These are phyloP conservation scores for Hypoxylon sp. DNA, from an alignment of 2,329 filamentous ascomycete genomes.

Conservation along the genomic window DNA sequence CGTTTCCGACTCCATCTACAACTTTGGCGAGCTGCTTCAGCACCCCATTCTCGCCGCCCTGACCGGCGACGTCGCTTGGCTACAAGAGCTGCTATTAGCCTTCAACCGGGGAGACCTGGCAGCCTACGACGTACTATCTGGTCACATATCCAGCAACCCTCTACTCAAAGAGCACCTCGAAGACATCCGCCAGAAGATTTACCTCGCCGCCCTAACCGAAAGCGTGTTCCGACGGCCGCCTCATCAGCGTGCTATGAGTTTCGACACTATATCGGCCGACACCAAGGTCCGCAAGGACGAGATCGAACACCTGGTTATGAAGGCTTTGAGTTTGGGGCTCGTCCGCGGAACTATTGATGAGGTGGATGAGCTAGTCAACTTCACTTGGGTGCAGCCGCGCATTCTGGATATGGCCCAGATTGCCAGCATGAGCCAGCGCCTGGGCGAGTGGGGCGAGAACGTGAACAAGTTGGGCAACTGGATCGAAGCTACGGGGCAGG, in stretches of 20 bases:
- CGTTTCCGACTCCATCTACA: conserved; percentile 96
- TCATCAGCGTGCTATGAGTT: conserved; percentile 95
- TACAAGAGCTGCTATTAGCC: conserved; percentile 94
- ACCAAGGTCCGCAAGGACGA: conserved; percentile 92
- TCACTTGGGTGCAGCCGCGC: conserved; percentile 99
- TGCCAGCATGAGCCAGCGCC: conserved; percentile 85
- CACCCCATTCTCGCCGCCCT: conserved; percentile 95
- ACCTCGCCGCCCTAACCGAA: conserved; percentile 94
- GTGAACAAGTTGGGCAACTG: conserved; percentile 97
- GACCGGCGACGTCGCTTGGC: conserved; percentile 83
- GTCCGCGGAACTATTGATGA: conserved; percentile 95
- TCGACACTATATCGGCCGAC: conserved; percentile 87
- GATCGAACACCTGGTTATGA: conserved; percentile 99
- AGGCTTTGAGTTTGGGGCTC: conserved; percentile 93
- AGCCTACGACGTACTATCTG: conserved; percentile 85
- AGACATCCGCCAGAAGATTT: conserved; percentile 97
- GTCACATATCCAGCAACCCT: conserved; percentile 83
- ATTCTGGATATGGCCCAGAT: conserved; percentile 97
- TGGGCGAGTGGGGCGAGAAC: conserved; percentile 95
- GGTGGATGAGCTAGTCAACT: conserved; percentile 91
- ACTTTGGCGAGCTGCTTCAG: conserved; percentile 98
- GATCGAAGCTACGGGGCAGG: conserved; percentile 94
- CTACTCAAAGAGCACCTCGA: conserved; percentile 83
- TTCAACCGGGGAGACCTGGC: conserved; percentile 96
- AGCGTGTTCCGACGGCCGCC: conserved; percentile 95